phyloP scores from a whole-genome alignment of 176 grass and related monocot genomes.

The Triticum dicoccoides region DNA sequence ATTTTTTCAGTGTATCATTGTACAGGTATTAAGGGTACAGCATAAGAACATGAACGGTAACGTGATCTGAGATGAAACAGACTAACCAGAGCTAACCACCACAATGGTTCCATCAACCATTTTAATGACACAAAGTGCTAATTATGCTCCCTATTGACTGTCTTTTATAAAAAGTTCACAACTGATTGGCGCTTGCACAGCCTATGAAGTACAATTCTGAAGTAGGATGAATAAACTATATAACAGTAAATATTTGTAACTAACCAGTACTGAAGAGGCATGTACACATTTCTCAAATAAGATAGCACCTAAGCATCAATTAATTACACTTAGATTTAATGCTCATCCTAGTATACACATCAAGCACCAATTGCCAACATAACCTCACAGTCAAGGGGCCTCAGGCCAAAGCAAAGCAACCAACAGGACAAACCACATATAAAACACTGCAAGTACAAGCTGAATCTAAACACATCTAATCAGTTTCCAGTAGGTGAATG shows the following conservation, averaged over 20 bases:
- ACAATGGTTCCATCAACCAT: background rate
- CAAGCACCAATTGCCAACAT: background rate
- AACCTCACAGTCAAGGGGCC: background rate
- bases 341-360: background rate
- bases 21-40: background rate
- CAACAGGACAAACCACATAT: background rate
- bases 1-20: background rate
- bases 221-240: constrained; percentile 1
- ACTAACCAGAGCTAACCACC: background rate
- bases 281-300: background rate
- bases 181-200: background rate
- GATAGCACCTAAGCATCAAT: background rate
- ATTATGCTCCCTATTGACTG: background rate
- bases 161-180: background rate
- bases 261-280: background rate
- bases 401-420: background rate
- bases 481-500: background rate
- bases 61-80: background rate
- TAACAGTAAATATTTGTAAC: background rate
- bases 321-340: background rate
- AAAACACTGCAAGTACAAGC: background rate
- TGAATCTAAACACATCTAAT: background rate
- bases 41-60: background rate
- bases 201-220: background rate
- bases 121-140: background rate